Evolutionary conservation across 306 rosid genomes (phyloP).

Genomic region (Mimosa pudica): DNA sequence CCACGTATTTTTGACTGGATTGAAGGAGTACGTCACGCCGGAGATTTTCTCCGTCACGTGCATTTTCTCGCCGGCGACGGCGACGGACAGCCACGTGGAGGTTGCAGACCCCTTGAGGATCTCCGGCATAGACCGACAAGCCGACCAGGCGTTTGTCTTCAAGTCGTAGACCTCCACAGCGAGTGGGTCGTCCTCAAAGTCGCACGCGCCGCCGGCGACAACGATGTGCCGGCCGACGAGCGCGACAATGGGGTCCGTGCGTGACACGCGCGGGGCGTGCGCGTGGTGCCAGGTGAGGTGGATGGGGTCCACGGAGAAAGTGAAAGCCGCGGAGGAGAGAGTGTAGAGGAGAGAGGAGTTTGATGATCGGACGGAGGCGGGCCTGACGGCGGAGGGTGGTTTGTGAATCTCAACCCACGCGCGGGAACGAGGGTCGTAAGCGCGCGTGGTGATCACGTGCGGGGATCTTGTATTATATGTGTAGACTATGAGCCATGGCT

Average conservation of each 20-base stretch:
- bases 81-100: conserved; percentile 62
- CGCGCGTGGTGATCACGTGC: conserved; percentile 47
- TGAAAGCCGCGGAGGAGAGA: conserved; percentile 50
- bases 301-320: conserved; percentile 67
- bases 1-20: conserved; percentile 50
- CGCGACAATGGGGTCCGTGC: conserved; percentile 65
- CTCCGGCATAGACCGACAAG: conserved; percentile 56
- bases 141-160: conserved; percentile 42
- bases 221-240: conserved; percentile 41
- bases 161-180: conserved; percentile 63
- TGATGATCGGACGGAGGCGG: conserved; percentile 61
- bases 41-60: conserved; percentile 57
- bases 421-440: conserved; percentile 76
- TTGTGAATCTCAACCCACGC: conserved; percentile 52
- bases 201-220: conserved; percentile 63
- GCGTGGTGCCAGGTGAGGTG: conserved; percentile 55
- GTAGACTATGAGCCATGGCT: conserved; percentile 75
- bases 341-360: conserved; percentile 66
- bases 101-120: conserved; percentile 49
- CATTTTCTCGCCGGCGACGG: conserved; percentile 44
- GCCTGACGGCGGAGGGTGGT: conserved; percentile 37
- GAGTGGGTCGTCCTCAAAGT: conserved; percentile 59
- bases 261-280: conserved; percentile 53
- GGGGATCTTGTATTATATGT: conserved; percentile 45
- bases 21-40: conserved; percentile 53